phyloP scores from a whole-genome alignment of 352 stramenopile genomes.

The Pythium sukuiense region DNA sequence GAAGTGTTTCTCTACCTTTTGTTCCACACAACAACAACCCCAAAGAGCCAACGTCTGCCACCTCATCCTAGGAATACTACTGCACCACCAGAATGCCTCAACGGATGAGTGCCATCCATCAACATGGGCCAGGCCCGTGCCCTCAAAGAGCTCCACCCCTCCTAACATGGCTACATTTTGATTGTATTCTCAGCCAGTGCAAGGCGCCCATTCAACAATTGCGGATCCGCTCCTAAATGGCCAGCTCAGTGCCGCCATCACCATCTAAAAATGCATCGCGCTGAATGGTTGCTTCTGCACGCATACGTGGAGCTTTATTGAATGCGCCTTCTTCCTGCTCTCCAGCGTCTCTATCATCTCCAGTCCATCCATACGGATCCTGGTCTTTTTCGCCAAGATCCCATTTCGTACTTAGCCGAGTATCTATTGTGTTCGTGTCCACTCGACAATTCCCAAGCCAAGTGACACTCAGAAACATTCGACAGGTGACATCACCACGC shows the following conservation, averaged over 20 bases:
- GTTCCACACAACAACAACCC: too few relatives aligned
- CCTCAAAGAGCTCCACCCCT: too few relatives aligned
- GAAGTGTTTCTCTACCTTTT: too few relatives aligned
- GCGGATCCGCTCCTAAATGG: not conserved
- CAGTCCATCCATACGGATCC: not conserved
- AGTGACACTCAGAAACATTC: not conserved
- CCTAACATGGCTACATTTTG: not conserved
- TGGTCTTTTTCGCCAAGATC: not conserved
- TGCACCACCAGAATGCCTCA: too few relatives aligned
- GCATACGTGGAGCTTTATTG: too few relatives aligned
- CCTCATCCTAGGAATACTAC: too few relatives aligned
- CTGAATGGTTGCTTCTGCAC: not conserved
- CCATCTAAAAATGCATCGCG: not conserved
- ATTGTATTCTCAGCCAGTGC: not conserved
- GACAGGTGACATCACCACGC: not conserved
- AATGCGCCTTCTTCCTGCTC: too few relatives aligned
- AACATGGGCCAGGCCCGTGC: too few relatives aligned
- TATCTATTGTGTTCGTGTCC: not conserved
- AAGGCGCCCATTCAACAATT: not conserved
- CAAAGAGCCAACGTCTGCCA: too few relatives aligned
- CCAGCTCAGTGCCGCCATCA: not conserved
- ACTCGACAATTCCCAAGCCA: not conserved
- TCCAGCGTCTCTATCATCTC: too few relatives aligned
- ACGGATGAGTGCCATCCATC: too few relatives aligned
- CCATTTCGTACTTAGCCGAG: not conserved